Percentiles rank a stretch among this genome's conserved stretches.
Conservation (phyloP, 352 stramenopile genomes). For the Globisporangium paddicum region DNA sequence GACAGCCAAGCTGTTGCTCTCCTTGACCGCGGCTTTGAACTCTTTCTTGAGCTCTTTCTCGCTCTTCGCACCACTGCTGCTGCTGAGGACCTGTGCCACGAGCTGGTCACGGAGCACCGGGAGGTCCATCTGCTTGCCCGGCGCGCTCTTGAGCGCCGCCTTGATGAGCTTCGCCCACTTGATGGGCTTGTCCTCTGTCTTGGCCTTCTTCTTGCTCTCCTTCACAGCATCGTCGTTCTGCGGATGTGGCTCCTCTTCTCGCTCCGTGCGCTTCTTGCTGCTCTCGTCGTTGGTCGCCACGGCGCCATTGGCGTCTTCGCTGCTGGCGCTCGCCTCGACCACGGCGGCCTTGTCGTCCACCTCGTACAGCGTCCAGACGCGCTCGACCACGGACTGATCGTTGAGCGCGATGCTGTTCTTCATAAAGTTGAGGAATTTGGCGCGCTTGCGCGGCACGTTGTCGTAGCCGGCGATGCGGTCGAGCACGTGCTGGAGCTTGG, state of each 20-base stretch:
- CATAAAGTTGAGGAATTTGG: conserved; percentile 93
- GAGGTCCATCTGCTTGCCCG: conserved; percentile 49
- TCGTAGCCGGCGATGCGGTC: conserved; percentile 72
- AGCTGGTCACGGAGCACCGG: conserved; percentile 40
- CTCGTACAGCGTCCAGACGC: conserved; percentile 72
- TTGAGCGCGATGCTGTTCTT: conserved; percentile 73
- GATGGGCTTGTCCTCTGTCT: conserved; percentile 31
- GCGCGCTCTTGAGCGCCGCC: conserved; percentile 36
- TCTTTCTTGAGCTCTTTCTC: conserved; percentile 68
- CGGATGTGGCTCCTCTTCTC: conserved; percentile 18
- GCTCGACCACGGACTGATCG: conserved; percentile 44
- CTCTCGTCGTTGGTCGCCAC: conserved; percentile 8
- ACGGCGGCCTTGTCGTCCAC: conserved; percentile 47
- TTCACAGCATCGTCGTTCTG: conserved; percentile 23
- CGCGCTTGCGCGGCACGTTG: conserved; percentile 92
- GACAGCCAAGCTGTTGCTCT: conserved; percentile 33
- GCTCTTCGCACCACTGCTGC: conserved; percentile 44
- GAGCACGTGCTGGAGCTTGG: conserved; percentile 62
- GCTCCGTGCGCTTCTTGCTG: conserved; percentile 44
- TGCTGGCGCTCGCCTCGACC: conserved; percentile 9
- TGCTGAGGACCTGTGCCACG: conserved; percentile 35
- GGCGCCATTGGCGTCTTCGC: conserved; percentile 2
- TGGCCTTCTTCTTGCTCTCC: conserved; percentile 39
- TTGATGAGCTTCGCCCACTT: conserved; percentile 79
- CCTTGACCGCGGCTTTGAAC: conserved; percentile 43